A percentile compares a stretch with the other conserved stretches of the same genome.
These are phyloP conservation scores for Sclerotinia minor DNA, from an alignment of 2,329 filamentous ascomycete genomes.

Conservation along the genomic window DNA sequence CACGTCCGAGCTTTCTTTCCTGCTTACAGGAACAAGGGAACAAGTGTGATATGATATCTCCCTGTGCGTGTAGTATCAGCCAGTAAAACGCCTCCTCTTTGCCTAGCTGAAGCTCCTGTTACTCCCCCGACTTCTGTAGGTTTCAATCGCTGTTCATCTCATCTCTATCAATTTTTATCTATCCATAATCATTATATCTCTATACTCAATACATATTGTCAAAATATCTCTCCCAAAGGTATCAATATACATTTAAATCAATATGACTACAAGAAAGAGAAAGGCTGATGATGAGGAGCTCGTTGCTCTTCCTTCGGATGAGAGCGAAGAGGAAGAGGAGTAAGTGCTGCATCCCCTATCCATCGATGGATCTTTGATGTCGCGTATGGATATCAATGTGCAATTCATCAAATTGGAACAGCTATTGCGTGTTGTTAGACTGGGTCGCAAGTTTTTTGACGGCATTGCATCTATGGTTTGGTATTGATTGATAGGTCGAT, in stretches of 20 bases:
- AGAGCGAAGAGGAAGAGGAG: conserved; percentile 40
- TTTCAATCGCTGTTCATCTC: conserved; percentile 6
- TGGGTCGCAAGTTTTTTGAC: background rate
- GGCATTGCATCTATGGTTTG: background rate
- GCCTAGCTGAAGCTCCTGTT: conserved; percentile 12
- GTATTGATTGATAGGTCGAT: background rate
- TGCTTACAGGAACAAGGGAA: conserved; percentile 20
- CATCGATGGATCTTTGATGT: background rate
- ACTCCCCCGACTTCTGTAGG: background rate
- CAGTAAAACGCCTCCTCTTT: conserved; percentile 15
- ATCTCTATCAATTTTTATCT: background rate
- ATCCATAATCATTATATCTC: background rate
- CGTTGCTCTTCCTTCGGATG: conserved; percentile 38
- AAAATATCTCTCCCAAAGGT: background rate
- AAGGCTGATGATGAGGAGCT: conserved; percentile 39
- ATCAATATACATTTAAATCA: background rate
- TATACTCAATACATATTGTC: background rate
- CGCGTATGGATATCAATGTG: background rate
- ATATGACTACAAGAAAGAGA: conserved; percentile 36
- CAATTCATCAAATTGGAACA: background rate
- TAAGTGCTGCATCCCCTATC: conserved; percentile 28
- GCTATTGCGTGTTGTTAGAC: background rate
- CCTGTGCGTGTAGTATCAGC: conserved; percentile 8
- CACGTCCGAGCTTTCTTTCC: conserved; percentile 12
- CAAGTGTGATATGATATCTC: conserved; percentile 13